phyloP scores from a whole-genome alignment of 441 rosid species.

The Macaranga tanarius region DNA sequence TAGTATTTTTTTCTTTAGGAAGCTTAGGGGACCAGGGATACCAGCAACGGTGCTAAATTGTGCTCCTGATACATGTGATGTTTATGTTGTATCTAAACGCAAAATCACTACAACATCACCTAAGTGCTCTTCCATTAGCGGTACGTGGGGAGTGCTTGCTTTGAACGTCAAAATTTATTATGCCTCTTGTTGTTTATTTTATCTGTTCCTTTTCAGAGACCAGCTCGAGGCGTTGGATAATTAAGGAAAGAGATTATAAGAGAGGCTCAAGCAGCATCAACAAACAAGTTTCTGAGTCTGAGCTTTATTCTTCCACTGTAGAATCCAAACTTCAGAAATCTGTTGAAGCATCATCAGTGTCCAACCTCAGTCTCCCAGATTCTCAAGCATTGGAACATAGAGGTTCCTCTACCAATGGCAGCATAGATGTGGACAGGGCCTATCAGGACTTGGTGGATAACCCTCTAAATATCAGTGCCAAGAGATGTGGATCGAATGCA shows the following conservation, averaged over 20 bases:
- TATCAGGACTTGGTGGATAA: slow-evolving; percentile 29
- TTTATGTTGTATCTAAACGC: slow-evolving; percentile 50
- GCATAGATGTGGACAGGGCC: slow-evolving; percentile 29
- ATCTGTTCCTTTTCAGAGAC: slow-evolving; percentile 33
- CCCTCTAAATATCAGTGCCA: slow-evolving; percentile 20
- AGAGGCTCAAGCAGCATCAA: slow-evolving; percentile 34
- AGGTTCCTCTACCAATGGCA: slow-evolving; percentile 27
- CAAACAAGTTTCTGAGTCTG: slow-evolving; percentile 31
- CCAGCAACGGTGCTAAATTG: slow-evolving; percentile 49
- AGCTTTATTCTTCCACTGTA: slow-evolving; percentile 33
- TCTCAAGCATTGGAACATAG: slow-evolving; percentile 33
- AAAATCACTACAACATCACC: slow-evolving; percentile 50
- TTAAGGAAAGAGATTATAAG: slow-evolving; percentile 31
- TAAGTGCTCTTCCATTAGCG: slow-evolving; percentile 28
- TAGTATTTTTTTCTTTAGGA: slow-evolving; percentile 38
- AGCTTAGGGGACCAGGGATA: slow-evolving; percentile 49
- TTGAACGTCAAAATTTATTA: slow-evolving; percentile 7
- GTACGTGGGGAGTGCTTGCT: slow-evolving; percentile 30
- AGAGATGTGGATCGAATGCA: slow-evolving; percentile 29
- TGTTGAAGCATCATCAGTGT: slow-evolving; percentile 34
- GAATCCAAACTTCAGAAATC: slow-evolving; percentile 34
- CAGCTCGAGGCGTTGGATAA: slow-evolving; percentile 30
- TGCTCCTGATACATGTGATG: slow-evolving; percentile 52
- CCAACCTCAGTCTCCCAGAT: slow-evolving; percentile 34
- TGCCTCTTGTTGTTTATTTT: slow-evolving; percentile 11